phyloP scores from a whole-genome alignment of 176 grass and related monocot genomes.

The Dendrocalamus sinicus region DNA sequence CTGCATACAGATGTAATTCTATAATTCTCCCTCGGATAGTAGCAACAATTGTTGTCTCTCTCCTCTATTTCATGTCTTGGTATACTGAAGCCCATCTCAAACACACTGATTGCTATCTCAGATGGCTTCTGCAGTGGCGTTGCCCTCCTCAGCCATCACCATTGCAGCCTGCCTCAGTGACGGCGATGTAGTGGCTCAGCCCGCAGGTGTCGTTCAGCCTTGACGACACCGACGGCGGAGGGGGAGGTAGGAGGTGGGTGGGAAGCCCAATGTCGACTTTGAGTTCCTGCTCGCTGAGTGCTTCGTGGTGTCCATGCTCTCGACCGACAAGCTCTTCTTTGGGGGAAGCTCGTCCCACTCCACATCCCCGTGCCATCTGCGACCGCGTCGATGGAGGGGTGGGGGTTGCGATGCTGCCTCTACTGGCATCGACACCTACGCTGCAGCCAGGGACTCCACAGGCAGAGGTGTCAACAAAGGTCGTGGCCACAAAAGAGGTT shows the following conservation, averaged over 20 bases:
- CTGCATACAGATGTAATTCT: too few relatives aligned
- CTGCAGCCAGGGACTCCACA: slow-evolving; percentile 17
- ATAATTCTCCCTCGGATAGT: too few relatives aligned
- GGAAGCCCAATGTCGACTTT: too few relatives aligned
- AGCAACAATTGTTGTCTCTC: too few relatives aligned
- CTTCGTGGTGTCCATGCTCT: slow-evolving; percentile 64
- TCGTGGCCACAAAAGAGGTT: background rate
- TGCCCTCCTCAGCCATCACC: slow-evolving; percentile 49
- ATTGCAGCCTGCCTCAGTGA: background rate
- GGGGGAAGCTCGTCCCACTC: slow-evolving; percentile 83
- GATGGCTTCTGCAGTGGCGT: slow-evolving; percentile 50
- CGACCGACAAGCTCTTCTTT: slow-evolving; percentile 93
- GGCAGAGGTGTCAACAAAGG: background rate
- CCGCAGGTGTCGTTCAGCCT: slow-evolving; percentile 85
- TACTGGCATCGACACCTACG: background rate
- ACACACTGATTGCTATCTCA: too few relatives aligned
- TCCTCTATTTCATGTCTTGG: too few relatives aligned
- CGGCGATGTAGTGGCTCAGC: slow-evolving; percentile 59
- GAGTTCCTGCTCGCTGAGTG: slow-evolving; percentile 73
- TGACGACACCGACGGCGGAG: slow-evolving; percentile 38
- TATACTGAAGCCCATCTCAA: too few relatives aligned
- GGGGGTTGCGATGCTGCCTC: background rate
- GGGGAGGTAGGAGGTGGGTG: too few relatives aligned
- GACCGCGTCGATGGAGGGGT: too few relatives aligned
- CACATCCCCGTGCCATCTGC: background rate